A percentile compares a stretch with the other conserved stretches of the same genome.
phyloP scores from a whole-genome alignment of 2,329 filamentous ascomycete genomes.

The Grosmannia huntii region DNA sequence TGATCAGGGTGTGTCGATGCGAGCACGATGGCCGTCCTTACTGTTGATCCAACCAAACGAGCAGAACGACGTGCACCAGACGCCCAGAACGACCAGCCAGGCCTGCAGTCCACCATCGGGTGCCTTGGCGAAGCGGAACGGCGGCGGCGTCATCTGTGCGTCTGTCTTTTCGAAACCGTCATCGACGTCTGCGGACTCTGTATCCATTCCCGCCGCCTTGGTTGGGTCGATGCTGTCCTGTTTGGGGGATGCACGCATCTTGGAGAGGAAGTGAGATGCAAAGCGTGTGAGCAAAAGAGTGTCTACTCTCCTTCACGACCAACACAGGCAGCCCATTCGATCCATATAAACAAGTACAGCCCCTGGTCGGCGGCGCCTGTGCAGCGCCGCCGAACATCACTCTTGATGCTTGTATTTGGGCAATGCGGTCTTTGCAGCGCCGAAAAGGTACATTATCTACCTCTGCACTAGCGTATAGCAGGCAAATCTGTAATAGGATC shows the following conservation, averaged over 20 bases:
- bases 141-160: too few relatives aligned
- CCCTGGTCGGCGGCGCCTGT: too few relatives aligned
- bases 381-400: background rate
- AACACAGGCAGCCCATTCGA: too few relatives aligned
- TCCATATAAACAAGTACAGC: too few relatives aligned
- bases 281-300: too few relatives aligned
- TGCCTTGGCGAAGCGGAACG: background rate
- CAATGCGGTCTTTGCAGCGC: background rate
- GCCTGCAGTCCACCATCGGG: slow-evolving; percentile 18
- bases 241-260: background rate
- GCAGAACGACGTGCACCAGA: slow-evolving; percentile 27
- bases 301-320: too few relatives aligned
- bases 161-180: background rate
- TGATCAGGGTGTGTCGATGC: background rate
- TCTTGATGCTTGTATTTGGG: background rate
- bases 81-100: slow-evolving; percentile 27
- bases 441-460: background rate
- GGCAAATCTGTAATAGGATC: too few relatives aligned
- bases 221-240: background rate
- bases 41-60: slow-evolving; percentile 28
- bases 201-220: background rate
- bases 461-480: background rate
- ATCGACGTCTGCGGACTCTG: background rate
- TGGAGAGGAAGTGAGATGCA: too few relatives aligned
- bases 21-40: background rate